Evolutionary conservation across 2,329 filamentous ascomycete species (phyloP), one percentile per base, ranked within the genome.

Genomic region (Ceratocystis colombiana): DNA sequence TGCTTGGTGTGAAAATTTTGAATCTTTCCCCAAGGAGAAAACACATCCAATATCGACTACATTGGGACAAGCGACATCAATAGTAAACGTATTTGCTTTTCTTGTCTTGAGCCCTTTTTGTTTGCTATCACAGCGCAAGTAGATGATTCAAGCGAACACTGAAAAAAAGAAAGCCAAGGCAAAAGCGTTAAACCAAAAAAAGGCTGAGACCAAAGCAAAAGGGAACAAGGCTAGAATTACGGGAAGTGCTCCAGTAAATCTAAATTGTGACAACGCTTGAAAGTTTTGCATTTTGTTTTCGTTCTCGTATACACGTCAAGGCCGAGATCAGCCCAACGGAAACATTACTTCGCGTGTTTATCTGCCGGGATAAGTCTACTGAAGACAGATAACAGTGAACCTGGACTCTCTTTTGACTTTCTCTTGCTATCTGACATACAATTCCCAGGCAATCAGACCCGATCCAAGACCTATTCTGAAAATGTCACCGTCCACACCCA

Each of bases 401-500:
- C 10, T 15, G 37, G 3, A 15, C 37, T n/a, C 48, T 53, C 22
- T 50, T 30, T 15, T 10, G 1, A 2, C 12, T 1, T 46, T 25
- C 41, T 17, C 30, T 30, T 50, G 37, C 37, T 46, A 25, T 25
- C 20, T 53, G 48, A 28, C 48, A 7, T 65, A 65, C 41, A 30
- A 41, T 48, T 22, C 10, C 10, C 22, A 53, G 20, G 25, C 48
- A 53, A 15, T 25, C 20, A 8, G 25, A 10, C 20, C 20, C 48
- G 48, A 53, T 15, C 48, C 7, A 25, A 25, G 25, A 25, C 48
- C 48, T 53, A 25, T 5, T 17, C n/a, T 41, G 61, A 70, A 7
- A 61, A 80, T 81, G 75, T 75, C 80, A 71, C 76, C 80, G 68
- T 77, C 79, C 73, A 85, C 79, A 68, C 79, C 84, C 61, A 83